A percentile compares a stretch with the other conserved stretches of the same genome.
Conservation (phyloP, 2,329 filamentous ascomycete species). For the Colletotrichum sp. region DNA sequence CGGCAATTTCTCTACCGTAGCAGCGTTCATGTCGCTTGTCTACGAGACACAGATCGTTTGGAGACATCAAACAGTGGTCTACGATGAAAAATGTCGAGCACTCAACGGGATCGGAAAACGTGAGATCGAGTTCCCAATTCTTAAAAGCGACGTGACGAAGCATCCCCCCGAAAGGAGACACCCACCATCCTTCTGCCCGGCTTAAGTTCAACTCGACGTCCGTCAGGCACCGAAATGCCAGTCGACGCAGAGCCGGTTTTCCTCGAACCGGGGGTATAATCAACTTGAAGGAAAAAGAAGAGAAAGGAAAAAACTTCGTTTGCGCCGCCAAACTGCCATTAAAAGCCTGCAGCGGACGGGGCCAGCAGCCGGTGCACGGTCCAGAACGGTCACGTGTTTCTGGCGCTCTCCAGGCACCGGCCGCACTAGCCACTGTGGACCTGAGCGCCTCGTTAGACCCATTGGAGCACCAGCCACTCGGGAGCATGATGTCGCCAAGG, state of each 20-base stretch:
- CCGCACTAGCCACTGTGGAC: not conserved
- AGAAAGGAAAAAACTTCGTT: slow-evolving; percentile 29
- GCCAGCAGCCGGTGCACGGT: not conserved
- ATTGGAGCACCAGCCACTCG: slow-evolving; percentile 17
- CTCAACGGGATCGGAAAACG: slow-evolving; percentile 69
- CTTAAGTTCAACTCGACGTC: slow-evolving; percentile 60
- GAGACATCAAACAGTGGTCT: not conserved
- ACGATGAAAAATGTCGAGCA: slow-evolving; percentile 53
- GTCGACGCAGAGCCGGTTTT: slow-evolving; percentile 57
- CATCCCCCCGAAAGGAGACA: slow-evolving; percentile 21
- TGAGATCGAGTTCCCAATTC: slow-evolving; percentile 64
- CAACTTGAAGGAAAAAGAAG: slow-evolving; percentile 54
- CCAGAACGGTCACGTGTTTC: not conserved
- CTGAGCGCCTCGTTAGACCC: not conserved
- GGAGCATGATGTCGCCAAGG: slow-evolving; percentile 17
- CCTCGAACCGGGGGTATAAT: slow-evolving; percentile 57
- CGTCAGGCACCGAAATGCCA: slow-evolving; percentile 35
- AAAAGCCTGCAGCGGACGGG: slow-evolving; percentile 6
- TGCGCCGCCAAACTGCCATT: not conserved
- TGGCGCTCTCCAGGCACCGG: not conserved
- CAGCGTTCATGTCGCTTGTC: not conserved
- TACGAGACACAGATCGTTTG: not conserved
- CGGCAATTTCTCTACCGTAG: not conserved
- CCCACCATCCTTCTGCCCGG: slow-evolving; percentile 58
- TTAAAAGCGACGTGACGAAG: slow-evolving; percentile 61